These are phyloP conservation scores for Aureobasidium sp. DNA, from an alignment of 2,329 filamentous ascomycete species.

Conservation along the genomic window DNA sequence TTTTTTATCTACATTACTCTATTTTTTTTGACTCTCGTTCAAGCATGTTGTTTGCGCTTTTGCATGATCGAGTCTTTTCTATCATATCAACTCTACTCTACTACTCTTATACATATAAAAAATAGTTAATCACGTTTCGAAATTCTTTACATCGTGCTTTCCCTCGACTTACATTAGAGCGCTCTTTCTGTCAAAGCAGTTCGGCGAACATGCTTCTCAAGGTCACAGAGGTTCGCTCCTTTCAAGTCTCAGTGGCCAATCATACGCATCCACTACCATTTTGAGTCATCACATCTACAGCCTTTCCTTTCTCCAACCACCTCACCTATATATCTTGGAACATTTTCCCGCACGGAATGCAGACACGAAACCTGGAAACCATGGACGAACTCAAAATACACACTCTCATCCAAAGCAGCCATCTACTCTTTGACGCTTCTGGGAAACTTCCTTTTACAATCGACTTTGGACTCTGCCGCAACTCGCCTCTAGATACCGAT, in stretches of 20 bases:
- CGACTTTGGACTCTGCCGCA: neutral
- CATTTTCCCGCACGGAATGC: neutral
- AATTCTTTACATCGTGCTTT: neutral
- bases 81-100: slow-evolving; percentile 5
- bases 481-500: neutral
- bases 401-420: neutral
- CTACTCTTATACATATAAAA: neutral
- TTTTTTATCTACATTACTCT: neutral
- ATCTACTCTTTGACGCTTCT: neutral
- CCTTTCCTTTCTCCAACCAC: neutral
- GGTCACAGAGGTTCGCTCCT: neutral
- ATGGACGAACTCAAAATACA: neutral
- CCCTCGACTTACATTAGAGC: neutral
- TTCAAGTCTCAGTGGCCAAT: neutral
- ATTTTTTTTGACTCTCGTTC: neutral
- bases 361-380: neutral
- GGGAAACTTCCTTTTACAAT: neutral
- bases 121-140: neutral
- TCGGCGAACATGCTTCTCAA: neutral
- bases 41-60: neutral
- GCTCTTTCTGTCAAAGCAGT: no score
- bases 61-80: neutral
- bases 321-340: neutral
- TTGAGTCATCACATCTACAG: neutral
- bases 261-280: neutral